Percentiles rank a stretch among this genome's conserved stretches.
phyloP scores from a whole-genome alignment of 768 basidiomycete species.

The Panaeolus cyanescens region DNA sequence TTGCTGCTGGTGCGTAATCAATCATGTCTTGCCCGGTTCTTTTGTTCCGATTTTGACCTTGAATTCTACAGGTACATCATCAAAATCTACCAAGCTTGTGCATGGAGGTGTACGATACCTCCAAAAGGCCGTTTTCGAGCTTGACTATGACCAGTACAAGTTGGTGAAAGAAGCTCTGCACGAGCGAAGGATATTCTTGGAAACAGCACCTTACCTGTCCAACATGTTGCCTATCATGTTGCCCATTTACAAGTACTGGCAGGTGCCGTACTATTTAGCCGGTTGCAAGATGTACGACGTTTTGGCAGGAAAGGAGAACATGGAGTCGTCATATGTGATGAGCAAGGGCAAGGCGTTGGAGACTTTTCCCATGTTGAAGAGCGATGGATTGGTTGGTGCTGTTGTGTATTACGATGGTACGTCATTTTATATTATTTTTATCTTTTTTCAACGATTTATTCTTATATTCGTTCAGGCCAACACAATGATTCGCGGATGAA shows the following conservation, averaged over 20 bases:
- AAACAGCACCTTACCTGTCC: constrained; percentile 93
- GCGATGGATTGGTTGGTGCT: constrained; percentile 88
- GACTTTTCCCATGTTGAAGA: constrained; percentile 95
- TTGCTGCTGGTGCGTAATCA: constrained; percentile 67
- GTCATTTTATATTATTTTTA: constrained; percentile 37
- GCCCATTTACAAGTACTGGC: constrained; percentile 98
- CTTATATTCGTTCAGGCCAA: constrained; percentile 60
- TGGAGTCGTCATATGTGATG: constrained; percentile 96
- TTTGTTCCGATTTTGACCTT: background rate
- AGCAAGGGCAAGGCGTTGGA: constrained; percentile 91
- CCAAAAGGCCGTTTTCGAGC: constrained; percentile 93
- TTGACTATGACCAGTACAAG: constrained; percentile 96
- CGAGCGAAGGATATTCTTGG: constrained; percentile 90
- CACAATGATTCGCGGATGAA: constrained; percentile 99
- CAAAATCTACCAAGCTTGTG: constrained; percentile 97
- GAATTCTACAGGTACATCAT: constrained; percentile 86
- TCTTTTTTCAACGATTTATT: background rate
- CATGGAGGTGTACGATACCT: constrained; percentile 98
- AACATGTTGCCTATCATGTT: constrained; percentile 96
- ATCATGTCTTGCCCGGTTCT: background rate
- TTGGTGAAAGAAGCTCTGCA: constrained; percentile 94
- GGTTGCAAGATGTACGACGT: constrained; percentile 97
- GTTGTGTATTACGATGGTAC: constrained; percentile 96
- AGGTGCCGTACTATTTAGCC: constrained; percentile 93
- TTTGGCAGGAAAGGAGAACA: constrained; percentile 94